Evolutionary conservation across 2,329 filamentous ascomycete species (phyloP).

Genomic region (Talaromyces rugulosus): DNA sequence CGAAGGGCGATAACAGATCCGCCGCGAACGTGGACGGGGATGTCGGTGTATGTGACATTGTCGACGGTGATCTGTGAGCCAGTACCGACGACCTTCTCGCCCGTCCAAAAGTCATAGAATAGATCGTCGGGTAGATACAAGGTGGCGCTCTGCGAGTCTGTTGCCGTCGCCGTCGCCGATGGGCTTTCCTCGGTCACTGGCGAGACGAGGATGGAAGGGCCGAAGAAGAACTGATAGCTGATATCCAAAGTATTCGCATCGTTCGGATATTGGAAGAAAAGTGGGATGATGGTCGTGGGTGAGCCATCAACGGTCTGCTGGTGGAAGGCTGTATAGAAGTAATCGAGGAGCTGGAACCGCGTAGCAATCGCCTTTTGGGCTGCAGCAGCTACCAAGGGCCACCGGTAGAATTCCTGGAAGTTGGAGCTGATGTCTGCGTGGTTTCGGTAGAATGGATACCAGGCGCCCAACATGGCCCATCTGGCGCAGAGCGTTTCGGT

Average conservation of each 20-base stretch:
- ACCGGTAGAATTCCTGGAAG: constrained; percentile 69
- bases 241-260: constrained; percentile 52
- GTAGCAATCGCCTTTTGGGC: constrained; percentile 67
- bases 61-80: constrained; percentile 41
- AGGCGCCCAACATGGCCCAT: constrained; percentile 70
- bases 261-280: constrained; percentile 67
- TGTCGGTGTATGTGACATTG: constrained; percentile 48
- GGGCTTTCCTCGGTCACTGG: constrained; percentile 48
- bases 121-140: constrained; percentile 56
- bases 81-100: constrained; percentile 41
- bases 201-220: constrained; percentile 53
- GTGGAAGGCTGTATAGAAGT: constrained; percentile 70
- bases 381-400: constrained; percentile 59
- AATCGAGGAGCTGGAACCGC: constrained; percentile 72
- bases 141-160: constrained; percentile 48
- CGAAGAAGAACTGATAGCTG: constrained; percentile 58
- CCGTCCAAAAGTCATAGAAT: constrained; percentile 60
- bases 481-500: constrained; percentile 67
- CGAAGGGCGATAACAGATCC: constrained; percentile 58
- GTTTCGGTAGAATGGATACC: constrained; percentile 72
- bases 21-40: constrained; percentile 61
- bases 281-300: constrained; percentile 60
- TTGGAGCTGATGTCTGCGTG: constrained; percentile 56
- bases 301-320: constrained; percentile 58
- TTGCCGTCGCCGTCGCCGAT: background rate